Percentiles rank a stretch among this genome's conserved stretches.
phyloP scores from a whole-genome alignment of 495 filamentous ascomycete species.

The Trichoderma erinaceum region DNA sequence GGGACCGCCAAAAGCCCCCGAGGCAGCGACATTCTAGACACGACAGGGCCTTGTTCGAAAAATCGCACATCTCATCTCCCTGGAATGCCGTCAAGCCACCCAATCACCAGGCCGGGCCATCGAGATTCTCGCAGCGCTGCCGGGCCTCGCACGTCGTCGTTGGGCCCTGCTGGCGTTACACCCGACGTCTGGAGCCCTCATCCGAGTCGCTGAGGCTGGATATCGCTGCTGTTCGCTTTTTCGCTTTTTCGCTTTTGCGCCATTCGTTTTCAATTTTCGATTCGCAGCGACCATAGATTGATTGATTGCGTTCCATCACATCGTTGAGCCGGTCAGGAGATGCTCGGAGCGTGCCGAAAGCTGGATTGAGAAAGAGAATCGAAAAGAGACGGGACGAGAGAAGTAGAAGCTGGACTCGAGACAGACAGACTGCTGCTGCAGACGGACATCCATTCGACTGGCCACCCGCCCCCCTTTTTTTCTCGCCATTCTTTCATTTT shows the following conservation, averaged over 20 bases:
- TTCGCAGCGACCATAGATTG: too few species aligned
- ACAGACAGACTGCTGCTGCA: background rate
- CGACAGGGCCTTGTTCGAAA: background rate
- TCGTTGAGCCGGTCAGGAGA: background rate
- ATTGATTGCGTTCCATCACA: background rate
- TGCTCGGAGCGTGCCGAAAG: background rate
- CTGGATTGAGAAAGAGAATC: background rate
- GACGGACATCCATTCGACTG: background rate
- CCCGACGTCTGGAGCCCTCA: background rate
- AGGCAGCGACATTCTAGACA: background rate
- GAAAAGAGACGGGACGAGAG: background rate
- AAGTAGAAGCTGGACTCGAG: background rate
- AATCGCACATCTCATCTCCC: background rate
- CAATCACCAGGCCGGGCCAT: conserved; percentile 6
- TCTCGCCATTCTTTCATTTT: background rate
- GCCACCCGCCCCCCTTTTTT: background rate
- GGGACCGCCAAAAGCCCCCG: background rate
- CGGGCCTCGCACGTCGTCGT: background rate
- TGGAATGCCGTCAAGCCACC: conserved; percentile 9
- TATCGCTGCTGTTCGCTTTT: background rate
- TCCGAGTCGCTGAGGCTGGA: conserved; percentile 1
- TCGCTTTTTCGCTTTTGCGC: too few species aligned
- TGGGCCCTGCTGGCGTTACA: background rate
- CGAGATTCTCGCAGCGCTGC: background rate
- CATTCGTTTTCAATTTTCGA: too few species aligned